phyloP scores from a whole-genome alignment of 495 filamentous ascomycete genomes.

The Penicillium herquei region DNA sequence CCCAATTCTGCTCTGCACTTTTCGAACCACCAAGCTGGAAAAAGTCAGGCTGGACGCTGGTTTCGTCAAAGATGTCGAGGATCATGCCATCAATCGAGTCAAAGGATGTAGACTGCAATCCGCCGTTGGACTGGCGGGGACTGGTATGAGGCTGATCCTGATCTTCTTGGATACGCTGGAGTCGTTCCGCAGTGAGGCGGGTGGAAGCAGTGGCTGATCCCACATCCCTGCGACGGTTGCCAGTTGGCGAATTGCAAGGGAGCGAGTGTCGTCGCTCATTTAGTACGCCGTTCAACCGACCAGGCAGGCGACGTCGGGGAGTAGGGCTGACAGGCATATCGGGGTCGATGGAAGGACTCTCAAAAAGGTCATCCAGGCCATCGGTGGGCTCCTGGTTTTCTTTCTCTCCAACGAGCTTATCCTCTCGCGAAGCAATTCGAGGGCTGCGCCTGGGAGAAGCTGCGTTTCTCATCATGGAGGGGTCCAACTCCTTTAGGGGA shows the following conservation, averaged over 20 bases:
- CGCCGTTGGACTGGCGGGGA: constrained; percentile 21
- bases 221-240: constrained; percentile 26
- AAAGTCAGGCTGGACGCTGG: constrained; percentile 20
- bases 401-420: constrained; percentile 40
- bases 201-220: constrained; percentile 26
- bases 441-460: constrained; percentile 47
- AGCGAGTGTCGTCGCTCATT: constrained; percentile 47
- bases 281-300: constrained; percentile 38
- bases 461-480: constrained; percentile 53
- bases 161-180: constrained; percentile 38
- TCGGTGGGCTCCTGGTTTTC: constrained; percentile 48
- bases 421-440: constrained; percentile 33
- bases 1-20: constrained; percentile 30
- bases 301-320: constrained; percentile 43
- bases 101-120: constrained; percentile 27
- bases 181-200: constrained; percentile 34
- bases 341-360: constrained; percentile 41
- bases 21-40: constrained; percentile 28
- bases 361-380: constrained; percentile 61
- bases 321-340: constrained; percentile 63
- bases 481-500: constrained; percentile 55
- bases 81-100: constrained; percentile 39
- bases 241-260: constrained; percentile 35
- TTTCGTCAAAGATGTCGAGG: constrained; percentile 40
- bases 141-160: constrained; percentile 21